Conservation (phyloP, 371 early-diverging fungal genomes). For the Capniomyces stellatus region DNA sequence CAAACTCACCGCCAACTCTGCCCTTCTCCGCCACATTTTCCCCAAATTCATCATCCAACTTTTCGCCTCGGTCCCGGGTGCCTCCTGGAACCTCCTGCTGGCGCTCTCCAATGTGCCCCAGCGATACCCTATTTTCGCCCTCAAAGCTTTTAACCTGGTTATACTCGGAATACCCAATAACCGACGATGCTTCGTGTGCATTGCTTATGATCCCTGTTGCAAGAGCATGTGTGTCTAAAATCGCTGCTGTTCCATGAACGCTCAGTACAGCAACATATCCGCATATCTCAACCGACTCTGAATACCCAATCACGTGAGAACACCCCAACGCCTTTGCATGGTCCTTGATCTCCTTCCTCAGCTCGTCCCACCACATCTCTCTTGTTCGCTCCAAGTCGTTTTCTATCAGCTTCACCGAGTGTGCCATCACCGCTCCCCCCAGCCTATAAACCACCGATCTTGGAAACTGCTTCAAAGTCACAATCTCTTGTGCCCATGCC, state of each 20-base stretch:
- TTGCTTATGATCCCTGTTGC: no score
- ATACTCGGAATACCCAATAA: no score
- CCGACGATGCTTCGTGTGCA: no score
- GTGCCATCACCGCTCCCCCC: conserved; percentile 50
- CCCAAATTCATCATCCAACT: no score
- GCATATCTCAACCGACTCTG: conserved; percentile 35
- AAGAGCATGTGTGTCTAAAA: no score
- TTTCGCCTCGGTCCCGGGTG: no score
- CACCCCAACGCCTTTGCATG: conserved; percentile 46
- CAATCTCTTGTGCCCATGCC: conserved; percentile 26
- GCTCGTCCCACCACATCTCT: conserved; percentile 56
- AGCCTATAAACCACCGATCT: conserved; percentile 32
- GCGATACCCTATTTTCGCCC: no score
- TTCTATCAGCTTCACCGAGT: conserved; percentile 47
- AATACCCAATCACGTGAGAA: conserved; percentile 44
- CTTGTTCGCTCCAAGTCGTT: conserved; percentile 33
- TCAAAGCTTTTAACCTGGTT: no score
- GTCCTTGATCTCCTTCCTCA: conserved; percentile 48
- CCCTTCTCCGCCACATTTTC: no score
- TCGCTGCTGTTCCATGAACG: conserved; percentile 42
- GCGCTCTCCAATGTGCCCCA: no score
- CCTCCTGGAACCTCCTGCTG: no score
- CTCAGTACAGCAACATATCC: conserved; percentile 44
- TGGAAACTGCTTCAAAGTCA: conserved; percentile 37
- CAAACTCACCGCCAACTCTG: no score